Evolutionary conservation across 78 protist species (phyloP), one percentile per base, ranked within the genome.

Genomic region (Planoprotostelium fungivorum): DNA sequence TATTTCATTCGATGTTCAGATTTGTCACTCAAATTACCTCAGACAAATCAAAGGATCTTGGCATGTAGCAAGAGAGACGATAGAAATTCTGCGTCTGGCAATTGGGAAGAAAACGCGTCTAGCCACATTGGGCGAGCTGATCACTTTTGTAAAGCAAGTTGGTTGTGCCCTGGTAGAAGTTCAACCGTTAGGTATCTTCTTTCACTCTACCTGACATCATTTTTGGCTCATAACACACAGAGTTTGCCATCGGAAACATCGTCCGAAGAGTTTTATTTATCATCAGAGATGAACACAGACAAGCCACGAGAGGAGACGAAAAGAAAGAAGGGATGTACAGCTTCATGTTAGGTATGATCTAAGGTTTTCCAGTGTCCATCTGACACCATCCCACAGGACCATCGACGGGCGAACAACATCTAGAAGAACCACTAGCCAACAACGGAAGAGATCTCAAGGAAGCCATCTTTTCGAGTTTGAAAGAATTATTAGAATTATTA

Each of bases 211-310:
- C 1, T 29, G 29, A 84, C 10, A 88, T 88, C 63, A 87, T 29
- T 73, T n/a, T 23, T 31, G 39, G 38, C 1, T 29, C 16, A 86
- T 36, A 31, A 36, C 16, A 29, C 28, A 16, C 38, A 91, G 96
- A 94, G 29, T 89, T 94, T 29, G 92, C 93, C 51, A 89, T 89
- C 85, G 96, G 96, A 38, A 94, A 94, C 88, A 94, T 94, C 9
- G 87, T 94, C 35, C 89, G 96, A 88, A 63, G 96, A 38, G 90
- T 91, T 35, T 88, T 94, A 36, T 91, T 63, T 39, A 94, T 88
- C 36, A 89, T 94, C 51, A 63, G 96, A 38, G 96, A 94, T 38
- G 96, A 94, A 36, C 89, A 94, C 90, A 34, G 10, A 29, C 84
- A 87, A n/a, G n/a, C 39, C 28, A 29, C 84, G 25, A 25, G 84